Base-by-base conservation (phyloP, 108 stramenopile genomes). In the Nannochloropsis gaditana region DNA sequence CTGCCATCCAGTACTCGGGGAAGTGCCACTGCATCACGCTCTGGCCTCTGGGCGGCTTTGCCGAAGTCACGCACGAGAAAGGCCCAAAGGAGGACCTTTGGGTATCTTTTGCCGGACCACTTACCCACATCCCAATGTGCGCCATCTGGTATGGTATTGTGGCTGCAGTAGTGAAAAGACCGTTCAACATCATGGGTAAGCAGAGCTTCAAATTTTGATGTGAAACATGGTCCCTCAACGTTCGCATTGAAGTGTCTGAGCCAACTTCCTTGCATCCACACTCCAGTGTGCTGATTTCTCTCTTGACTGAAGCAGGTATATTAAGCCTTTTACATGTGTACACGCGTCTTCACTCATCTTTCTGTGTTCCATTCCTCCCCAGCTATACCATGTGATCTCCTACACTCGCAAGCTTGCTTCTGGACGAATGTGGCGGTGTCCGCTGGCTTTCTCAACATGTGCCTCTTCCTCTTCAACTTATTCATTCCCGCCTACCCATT, bases 151-250 rank as follows among this genome's bases (percentile, higher is more conserved):
- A 73, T 73, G 59, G 59, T n/a, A 73, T 73, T 73, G 59, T 73
- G 19, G 59, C 59, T 15, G 59, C 59, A n/a, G 59, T 73, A n/a
- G 59, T 73, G n/a, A 3, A n/a, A n/a, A n/a, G 59, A 73, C 59
- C 59, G 19, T 73, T 73, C 59, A 73, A 73, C n/a, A 73, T 73
- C n/a, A 73, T 73, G 59, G n/a, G 59, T 73, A 73, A 15, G 59
- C n/a, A 73, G 31, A 31, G 31, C 31, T 31, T 31, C 31, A 31
- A 31, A 31, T 31, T 31, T 31, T 31, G 31, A 31, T 31, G 31
- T 31, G 31, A 31, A 31, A 31, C 31, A 31, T 31, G 31, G 31
- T 31, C 31, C 31, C 31, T 31, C 31, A 31, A 31, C 0, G 31
- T 31, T 31, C 31, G 1, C 31, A 31, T 31, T 31, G 31, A 31